A percentile compares a stretch with the other conserved stretches of the same genome.
Conservation (phyloP, 140 eudicot species). For the Anethum foeniculum region DNA sequence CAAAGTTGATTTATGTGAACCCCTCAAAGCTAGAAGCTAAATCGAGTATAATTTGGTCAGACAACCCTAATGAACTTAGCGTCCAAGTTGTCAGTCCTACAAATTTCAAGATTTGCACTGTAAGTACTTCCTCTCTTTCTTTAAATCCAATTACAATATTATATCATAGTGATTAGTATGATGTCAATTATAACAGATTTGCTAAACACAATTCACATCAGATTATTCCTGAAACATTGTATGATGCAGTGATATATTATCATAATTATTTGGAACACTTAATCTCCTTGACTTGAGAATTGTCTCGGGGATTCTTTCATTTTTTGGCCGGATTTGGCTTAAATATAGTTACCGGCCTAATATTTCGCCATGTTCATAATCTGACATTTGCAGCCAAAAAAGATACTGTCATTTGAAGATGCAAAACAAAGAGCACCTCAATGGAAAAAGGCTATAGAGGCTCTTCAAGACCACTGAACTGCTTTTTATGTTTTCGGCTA, state of each 20-base stretch:
- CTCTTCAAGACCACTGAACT: conserved; percentile 76
- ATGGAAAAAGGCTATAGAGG: conserved; percentile 92
- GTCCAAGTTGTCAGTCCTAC: conserved; percentile 77
- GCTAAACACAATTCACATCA: not conserved
- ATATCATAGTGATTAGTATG: not conserved
- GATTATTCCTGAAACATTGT: not conserved
- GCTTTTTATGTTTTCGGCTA: conserved; percentile 15
- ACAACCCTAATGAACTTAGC: conserved; percentile 85
- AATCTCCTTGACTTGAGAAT: not conserved
- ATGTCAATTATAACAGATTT: not conserved
- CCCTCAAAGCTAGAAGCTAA: conserved; percentile 75
- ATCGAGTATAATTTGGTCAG: conserved; percentile 85
- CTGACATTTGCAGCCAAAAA: conserved; percentile 62
- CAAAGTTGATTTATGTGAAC: conserved; percentile 78
- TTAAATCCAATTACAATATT: not conserved
- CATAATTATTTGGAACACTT: not conserved
- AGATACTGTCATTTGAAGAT: conserved; percentile 83
- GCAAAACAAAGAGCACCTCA: conserved; percentile 88
- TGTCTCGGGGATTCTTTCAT: not conserved
- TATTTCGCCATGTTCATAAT: not conserved
- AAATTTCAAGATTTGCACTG: conserved; percentile 71
- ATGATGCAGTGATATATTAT: not conserved
- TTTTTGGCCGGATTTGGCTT: not conserved
- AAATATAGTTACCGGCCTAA: not conserved
- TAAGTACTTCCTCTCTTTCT: conserved; percentile 26